Base-by-base conservation (phyloP, 2,329 filamentous ascomycete genomes). In the Ascochyta koolunga region DNA sequence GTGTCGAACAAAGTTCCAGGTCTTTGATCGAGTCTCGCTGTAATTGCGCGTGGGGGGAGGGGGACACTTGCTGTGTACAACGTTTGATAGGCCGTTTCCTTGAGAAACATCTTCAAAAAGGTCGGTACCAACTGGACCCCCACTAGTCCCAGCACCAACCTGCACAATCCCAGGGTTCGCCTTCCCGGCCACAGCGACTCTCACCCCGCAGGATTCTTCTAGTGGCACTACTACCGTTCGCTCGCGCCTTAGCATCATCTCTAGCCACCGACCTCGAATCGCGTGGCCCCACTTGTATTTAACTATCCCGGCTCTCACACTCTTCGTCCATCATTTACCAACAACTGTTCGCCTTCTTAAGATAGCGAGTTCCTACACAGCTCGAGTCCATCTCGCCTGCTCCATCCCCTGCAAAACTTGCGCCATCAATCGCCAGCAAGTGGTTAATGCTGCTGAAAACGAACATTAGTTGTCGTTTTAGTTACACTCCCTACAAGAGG, bases 371-470 rank as follows among this genome's bases (percentile, higher is more conserved):
- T 8, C 15, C 18, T 6, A 29, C 21, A 49, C 38, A 56, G 49
- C 39, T 38, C 37, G 43, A 49, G 54, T 24, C 18, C 38, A 19
- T 24, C 37, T 54, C 33, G 38, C 27, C 47, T 50, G 47, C 32
- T 19, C 25, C 37, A 21, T 11, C 39, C 22, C 21, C 16, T 29
- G 44, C 45, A 44, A 4, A 33, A 27, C 22, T 15, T 48, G 33
- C 39, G 40, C 25, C n/a, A 4, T 27, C n/a, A 18, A 31, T 24
- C n/a, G 33, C 32, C 24, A 45, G 36, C 45, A 31, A 60, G 64
- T 58, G 59, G 60, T 78, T 76, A 72, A 79, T 79, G 77, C 71
- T 73, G 51, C 63, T 61, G 48, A 66, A 65, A 60, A 59, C 65
- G 40, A 61, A 61, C 38, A 47, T 64, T 54, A 71, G 66, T 60